Base-by-base conservation (phyloP, 1,284 basidiomycete species). In the Entoloma clypeatum region DNA sequence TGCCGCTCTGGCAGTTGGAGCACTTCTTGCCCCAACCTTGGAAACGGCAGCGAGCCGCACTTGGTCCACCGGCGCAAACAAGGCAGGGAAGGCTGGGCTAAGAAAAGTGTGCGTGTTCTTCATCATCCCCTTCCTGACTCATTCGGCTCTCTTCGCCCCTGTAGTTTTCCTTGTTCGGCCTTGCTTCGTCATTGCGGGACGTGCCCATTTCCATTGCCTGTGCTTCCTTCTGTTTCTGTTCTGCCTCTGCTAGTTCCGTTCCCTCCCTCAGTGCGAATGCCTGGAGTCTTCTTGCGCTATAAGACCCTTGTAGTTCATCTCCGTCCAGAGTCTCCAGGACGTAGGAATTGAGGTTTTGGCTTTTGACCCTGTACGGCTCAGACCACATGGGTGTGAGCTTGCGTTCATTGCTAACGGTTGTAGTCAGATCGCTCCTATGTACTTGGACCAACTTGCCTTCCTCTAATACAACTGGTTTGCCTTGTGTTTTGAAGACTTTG, bases 301-400 rank as follows among this genome's bases (percentile, higher is more conserved):
- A 54, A n/a, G 18, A 17, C 1, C 52, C 48, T 13, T 28, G 18
- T 9, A 54, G 34, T 36, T 25, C 17, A 1, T 14, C 13, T 4
- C 44, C 53, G 8, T 47, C 39, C 6, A 57, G 33, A 3, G 40
- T 48, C 29, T 50, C 44, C 4, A 59, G 42, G 8, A 16, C 14
- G 42, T 60, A 60, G 0, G 55, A 59, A 43, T 60, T 56, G 5
- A 40, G 17, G 2, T 38, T n/a, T 16, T 38, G 26, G 9, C 41
- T 23, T 10, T 5, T 26, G 5, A 49, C 40, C 1, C 35, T 19
- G 1, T 29, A 18, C n/a, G 56, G 56, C 8, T 14, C 9, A 3
- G 56, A 59, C 57, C 58, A 60, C 25, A 35, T 48, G 1, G 56
- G 51, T 0, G 48, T n/a, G 0, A 60, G 39, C 32, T 58, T 60